Evolutionary conservation across 768 basidiomycete species (phyloP).

Genomic region (Cubamyces lactineus): DNA sequence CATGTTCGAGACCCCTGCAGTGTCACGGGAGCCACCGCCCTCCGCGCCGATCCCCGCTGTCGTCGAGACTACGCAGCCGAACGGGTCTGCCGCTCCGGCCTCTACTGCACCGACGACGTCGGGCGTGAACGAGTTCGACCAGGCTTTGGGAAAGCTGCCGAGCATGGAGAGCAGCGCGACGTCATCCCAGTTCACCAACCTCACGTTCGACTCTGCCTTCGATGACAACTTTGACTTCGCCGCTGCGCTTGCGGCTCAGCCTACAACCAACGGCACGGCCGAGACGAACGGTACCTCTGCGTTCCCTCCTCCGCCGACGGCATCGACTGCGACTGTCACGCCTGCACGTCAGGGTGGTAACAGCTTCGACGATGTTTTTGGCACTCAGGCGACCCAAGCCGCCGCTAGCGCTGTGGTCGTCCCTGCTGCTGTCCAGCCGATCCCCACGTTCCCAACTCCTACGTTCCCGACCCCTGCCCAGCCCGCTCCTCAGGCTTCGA

Average conservation of each 20-base stretch:
- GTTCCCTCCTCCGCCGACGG: conserved; percentile 16
- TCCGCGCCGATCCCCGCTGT: conserved; percentile 21
- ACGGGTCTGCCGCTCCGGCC: conserved; percentile 19
- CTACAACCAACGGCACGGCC: conserved; percentile 37
- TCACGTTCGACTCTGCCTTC: conserved; percentile 68
- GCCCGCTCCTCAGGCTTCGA: conserved; percentile 4
- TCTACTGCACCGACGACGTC: conserved; percentile 21
- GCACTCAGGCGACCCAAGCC: conserved; percentile 11
- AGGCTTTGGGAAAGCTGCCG: conserved; percentile 62
- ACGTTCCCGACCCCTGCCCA: conserved; percentile 12
- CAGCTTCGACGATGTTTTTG: conserved; percentile 43
- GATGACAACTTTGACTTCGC: conserved; percentile 73
- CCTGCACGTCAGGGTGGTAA: conserved; percentile 21
- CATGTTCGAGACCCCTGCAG: conserved; percentile 23
- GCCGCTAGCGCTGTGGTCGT: conserved; percentile 6
- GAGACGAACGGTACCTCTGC: conserved; percentile 18
- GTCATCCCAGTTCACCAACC: conserved; percentile 41
- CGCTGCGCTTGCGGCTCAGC: conserved; percentile 37
- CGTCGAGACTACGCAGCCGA: conserved; percentile 19
- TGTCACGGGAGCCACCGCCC: conserved; percentile 14
- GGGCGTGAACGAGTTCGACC: conserved; percentile 68
- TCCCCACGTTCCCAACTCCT: conserved; percentile 15
- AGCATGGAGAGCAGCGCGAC: conserved; percentile 37
- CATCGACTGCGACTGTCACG: conserved; percentile 14
- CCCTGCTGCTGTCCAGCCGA: conserved; percentile 16